Evolutionary conservation across 805 yeast genomes (phyloP).

Genomic region (Hanseniaspora jakobsenii): DNA sequence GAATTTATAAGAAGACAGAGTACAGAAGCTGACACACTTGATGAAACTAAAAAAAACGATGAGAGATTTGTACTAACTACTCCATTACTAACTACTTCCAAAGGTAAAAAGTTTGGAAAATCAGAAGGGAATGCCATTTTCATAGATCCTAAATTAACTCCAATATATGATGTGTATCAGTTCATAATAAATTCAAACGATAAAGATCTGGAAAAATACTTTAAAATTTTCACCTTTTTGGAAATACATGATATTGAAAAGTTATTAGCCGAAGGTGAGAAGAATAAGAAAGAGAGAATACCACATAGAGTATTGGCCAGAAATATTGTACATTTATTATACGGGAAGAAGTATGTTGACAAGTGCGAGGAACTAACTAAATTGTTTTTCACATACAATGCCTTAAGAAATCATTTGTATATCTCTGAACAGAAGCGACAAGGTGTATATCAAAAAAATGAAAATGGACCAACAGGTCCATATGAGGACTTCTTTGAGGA

Average conservation of each 20-base stretch:
- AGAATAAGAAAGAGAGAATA: conserved; percentile 48
- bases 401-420: too few species aligned
- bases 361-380: conserved; percentile 59
- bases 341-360: conserved; percentile 64
- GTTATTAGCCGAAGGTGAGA: conserved; percentile 41
- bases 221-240: conserved; percentile 68
- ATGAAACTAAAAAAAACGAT: conserved; percentile 24
- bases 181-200: conserved; percentile 72
- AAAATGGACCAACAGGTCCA: too few species aligned
- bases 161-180: conserved; percentile 74
- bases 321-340: conserved; percentile 78
- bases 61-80: conserved; percentile 65
- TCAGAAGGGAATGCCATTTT: conserved; percentile 95
- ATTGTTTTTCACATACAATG: too few species aligned
- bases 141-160: conserved; percentile 60
- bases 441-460: too few species aligned
- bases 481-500: too few species aligned
- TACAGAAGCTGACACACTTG: too few species aligned
- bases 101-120: conserved; percentile 91
- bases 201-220: conserved; percentile 53
- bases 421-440: too few species aligned
- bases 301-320: conserved; percentile 73
- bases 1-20: conserved; percentile 57
- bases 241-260: conserved; percentile 49
- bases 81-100: conserved; percentile 74